Evolutionary conservation across 768 basidiomycete species (phyloP), one percentile per base, ranked within the genome.

Genomic region (Russula emetica): DNA sequence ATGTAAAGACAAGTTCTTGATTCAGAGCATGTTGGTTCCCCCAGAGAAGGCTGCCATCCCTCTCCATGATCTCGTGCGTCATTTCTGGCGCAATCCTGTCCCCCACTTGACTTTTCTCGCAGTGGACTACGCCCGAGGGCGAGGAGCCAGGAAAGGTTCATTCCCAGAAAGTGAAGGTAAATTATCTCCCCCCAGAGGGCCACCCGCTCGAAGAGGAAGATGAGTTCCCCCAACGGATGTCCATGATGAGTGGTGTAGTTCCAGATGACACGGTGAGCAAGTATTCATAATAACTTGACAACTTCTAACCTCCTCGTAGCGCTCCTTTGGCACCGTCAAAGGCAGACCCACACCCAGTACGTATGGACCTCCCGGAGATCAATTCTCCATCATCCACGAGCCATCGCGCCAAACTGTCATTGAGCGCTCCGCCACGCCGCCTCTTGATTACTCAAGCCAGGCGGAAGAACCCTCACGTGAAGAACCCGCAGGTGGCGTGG

Each of bases 1-100:
- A 79, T 99, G 97, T 87, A 94, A 95, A 75, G 97, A 99, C 85
- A 99, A 99, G 80, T 99, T 99, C 76, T 82, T 99, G 61, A 94
- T 99, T 58, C 97, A 98, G 76, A 96, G 92, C 71, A 96, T 93
- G 28, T 75, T 90, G 73, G 94, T 99, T 75, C 88, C 92, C 2
- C 80, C 87, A 34, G 95, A 96, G 69, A 92, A 92, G 75, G 92
- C 93, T 78, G 82, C 83, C 52, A 76, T 87, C 73, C 74, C 88
- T 16, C 77, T 95, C 40, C 78, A 83, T 64, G 96, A 98, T 66
- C 86, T 98, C 70, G 96, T 97, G 73, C 73, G 94, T 80, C 57
- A 50, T 50, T 52, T 56, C 58, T 45, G 42, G 20, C 50, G 38
- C 32, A 70, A 34, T 52, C 42, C 45, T 60, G 66, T 24, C 70